A percentile compares a stretch with the other conserved stretches of the same genome.
Conservation (phyloP, 257 asterid genomes). For the Ligustrum vulgare region DNA sequence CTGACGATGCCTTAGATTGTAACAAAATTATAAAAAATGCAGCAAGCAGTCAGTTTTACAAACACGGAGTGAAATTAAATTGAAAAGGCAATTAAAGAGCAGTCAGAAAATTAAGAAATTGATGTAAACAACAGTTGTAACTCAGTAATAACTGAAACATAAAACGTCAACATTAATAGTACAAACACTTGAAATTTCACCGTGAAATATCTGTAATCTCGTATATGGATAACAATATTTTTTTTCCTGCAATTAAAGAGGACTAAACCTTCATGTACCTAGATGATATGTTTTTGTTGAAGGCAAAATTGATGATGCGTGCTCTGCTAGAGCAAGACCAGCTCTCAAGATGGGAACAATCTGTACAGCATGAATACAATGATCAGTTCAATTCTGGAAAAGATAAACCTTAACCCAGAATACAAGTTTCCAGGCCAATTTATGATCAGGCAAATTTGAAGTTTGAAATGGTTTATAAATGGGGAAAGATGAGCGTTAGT, state of each 20-base stretch:
- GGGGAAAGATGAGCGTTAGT: not conserved
- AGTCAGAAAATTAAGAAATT: slow-evolving; percentile 9
- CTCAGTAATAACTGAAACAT: not conserved
- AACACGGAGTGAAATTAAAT: not conserved
- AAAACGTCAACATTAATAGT: slow-evolving; percentile 11
- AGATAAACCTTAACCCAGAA: slow-evolving; percentile 13
- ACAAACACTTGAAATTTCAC: not conserved
- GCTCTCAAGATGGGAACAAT: slow-evolving; percentile 97
- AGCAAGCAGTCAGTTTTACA: slow-evolving; percentile 21
- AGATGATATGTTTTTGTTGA: slow-evolving; percentile 81
- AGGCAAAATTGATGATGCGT: slow-evolving; percentile 84
- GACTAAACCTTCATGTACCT: slow-evolving; percentile 47
- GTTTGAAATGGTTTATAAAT: not conserved
- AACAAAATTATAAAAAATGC: slow-evolving; percentile 14
- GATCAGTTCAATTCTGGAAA: slow-evolving; percentile 8
- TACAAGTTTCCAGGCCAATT: not conserved
- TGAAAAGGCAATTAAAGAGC: slow-evolving; percentile 17
- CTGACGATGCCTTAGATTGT: slow-evolving; percentile 67
- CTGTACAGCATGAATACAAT: slow-evolving; percentile 43
- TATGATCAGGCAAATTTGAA: not conserved
- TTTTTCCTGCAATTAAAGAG: not conserved
- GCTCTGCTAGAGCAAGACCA: slow-evolving; percentile 97
- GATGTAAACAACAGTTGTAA: not conserved
- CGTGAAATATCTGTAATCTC: slow-evolving; percentile 4
- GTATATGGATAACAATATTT: not conserved